Evolutionary conservation across 2,329 filamentous ascomycete genomes (phyloP), one percentile per base, ranked within the genome.

Genomic region (Fusarium protoensiforme): DNA sequence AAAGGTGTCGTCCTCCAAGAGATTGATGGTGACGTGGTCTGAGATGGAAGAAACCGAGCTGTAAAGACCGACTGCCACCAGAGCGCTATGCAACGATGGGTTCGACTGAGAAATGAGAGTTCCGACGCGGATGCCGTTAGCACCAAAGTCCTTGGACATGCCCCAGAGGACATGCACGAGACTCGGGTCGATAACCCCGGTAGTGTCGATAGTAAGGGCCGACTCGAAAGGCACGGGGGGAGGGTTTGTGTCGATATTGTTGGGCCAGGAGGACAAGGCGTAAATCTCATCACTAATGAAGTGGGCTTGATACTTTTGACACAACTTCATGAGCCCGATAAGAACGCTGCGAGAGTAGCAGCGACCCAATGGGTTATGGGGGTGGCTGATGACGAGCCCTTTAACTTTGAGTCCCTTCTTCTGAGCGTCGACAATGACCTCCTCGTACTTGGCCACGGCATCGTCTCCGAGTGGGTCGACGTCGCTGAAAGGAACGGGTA

Each of bases 121-220:
- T 0, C 88, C 88, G 5, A 90, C 69, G 1, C 88, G 84, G 9
- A 90, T 78, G 0, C 89, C 89, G 46, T 89, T 89, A 22, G 87
- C 85, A 27, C 87, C 87, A 77, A 91, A 91, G 77, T 90, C 88
- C 73, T 87, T 85, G 59, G 80, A 83, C 73, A 84, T 81, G 27
- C 83, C 82, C 78, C 85, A 84, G 24, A 88, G 77, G 2, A 89
- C 84, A 76, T 91, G 89, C 0, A 91, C 81, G 2, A 85, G 82
- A 9, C 77, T 70, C 1, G 84, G 81, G 65, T 90, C 84, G 35
- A 91, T 87, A 35, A 87, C 72, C 0, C 79, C 84, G 0, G 74
- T 65, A 0, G 81, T 76, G 24, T 86, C 81, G 20, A 89, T 84
- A 0, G 85, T 82, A 3, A 88, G 78, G 0, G 80, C 78, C 0